Evolutionary conservation across 1,284 basidiomycete genomes (phyloP).

Genomic region (Boletellus dicymbophilus): DNA sequence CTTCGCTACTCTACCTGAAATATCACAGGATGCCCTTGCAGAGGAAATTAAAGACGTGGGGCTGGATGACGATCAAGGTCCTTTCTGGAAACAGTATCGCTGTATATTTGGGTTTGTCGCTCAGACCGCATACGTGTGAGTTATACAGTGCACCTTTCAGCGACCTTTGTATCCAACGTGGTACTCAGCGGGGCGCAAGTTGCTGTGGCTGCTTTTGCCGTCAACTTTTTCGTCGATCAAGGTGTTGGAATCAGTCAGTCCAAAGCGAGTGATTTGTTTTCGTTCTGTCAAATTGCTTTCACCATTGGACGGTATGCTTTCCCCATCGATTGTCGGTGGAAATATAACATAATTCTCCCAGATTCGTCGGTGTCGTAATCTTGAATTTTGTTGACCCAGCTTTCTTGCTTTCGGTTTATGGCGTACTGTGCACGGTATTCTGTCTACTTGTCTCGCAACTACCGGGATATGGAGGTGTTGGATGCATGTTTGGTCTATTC

Average conservation of each 20-base stretch:
- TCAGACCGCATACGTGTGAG: constrained; percentile 70
- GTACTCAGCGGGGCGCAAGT: constrained; percentile 66
- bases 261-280: constrained; percentile 64
- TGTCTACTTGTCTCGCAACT: constrained; percentile 54
- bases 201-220: constrained; percentile 69
- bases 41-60: constrained; percentile 50
- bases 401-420: constrained; percentile 59
- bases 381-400: constrained; percentile 68
- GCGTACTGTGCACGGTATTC: constrained; percentile 53
- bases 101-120: constrained; percentile 74
- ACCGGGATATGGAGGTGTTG: constrained; percentile 57
- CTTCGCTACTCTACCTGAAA: constrained; percentile 75
- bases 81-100: constrained; percentile 73
- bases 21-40: constrained; percentile 65
- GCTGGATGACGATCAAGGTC: constrained; percentile 45
- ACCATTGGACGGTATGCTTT: constrained; percentile 57
- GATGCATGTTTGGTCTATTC: constrained; percentile 68
- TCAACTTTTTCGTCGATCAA: constrained; percentile 69
- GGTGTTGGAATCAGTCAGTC: constrained; percentile 56
- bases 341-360: constrained; percentile 22
- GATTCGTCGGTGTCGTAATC: constrained; percentile 65
- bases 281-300: constrained; percentile 75
- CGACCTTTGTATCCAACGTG: not conserved
- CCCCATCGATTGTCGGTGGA: not conserved
- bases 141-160: not conserved